Evolutionary conservation across 129 eudicot genomes (phyloP).

Genomic region (Flaveria bidentis): DNA sequence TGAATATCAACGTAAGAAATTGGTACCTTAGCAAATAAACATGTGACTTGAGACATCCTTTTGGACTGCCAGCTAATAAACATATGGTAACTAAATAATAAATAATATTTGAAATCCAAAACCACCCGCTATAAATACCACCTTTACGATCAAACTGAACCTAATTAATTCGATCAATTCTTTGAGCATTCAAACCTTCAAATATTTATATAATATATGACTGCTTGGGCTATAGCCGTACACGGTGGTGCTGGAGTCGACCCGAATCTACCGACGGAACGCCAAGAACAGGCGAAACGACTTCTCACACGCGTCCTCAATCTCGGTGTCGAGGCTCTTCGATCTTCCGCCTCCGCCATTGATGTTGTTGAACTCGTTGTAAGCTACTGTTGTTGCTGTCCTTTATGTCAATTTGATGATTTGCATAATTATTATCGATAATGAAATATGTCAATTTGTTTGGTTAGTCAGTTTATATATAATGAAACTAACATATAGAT

Average conservation of each 20-base stretch:
- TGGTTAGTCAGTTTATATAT: too few relatives aligned
- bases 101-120: constrained; percentile 9
- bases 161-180: too few relatives aligned
- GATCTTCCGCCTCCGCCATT: constrained; percentile 70
- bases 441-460: too few relatives aligned
- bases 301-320: constrained; percentile 74
- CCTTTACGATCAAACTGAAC: not conserved
- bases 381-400: constrained; percentile 20
- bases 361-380: constrained; percentile 92
- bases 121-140: not conserved
- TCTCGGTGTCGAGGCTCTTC: constrained; percentile 69
- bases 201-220: constrained; percentile 43
- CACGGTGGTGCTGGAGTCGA: constrained; percentile 98
- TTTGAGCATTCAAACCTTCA: not conserved
- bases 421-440: too few relatives aligned
- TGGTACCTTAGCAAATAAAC: constrained; percentile 9
- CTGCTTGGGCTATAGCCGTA: constrained; percentile 90
- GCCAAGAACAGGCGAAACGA: constrained; percentile 73
- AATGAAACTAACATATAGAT: too few relatives aligned
- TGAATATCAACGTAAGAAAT: not conserved
- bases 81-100: not conserved
- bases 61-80: constrained; percentile 26
- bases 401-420: not conserved
- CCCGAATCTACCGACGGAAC: constrained; percentile 81
- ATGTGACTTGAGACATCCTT: constrained; percentile 1